Evolutionary conservation across 805 yeast species (phyloP).

Genomic region (Wickerhamiella slavikovae): DNA sequence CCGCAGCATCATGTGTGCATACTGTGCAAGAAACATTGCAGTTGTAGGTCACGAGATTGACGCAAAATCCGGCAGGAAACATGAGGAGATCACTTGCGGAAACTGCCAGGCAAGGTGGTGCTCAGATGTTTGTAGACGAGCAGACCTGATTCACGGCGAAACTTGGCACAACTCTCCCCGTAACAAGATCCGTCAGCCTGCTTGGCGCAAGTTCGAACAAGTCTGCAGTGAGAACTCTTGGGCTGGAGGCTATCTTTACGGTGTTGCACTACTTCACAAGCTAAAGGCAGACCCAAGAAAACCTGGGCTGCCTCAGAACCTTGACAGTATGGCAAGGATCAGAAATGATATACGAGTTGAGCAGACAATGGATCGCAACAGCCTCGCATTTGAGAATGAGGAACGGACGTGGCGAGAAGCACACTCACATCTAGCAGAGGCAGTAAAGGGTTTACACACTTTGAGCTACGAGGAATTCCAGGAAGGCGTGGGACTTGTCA

Average conservation of each 20-base stretch:
- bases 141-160: conserved; percentile 30
- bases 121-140: conserved; percentile 34
- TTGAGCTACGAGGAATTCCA: conserved; percentile 34
- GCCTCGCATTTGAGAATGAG: conserved; percentile 21
- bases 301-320: conserved; percentile 20
- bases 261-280: conserved; percentile 29
- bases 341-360: conserved; percentile 44
- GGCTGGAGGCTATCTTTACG: conserved; percentile 47
- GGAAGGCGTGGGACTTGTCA: conserved; percentile 46
- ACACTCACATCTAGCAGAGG: conserved; percentile 26
- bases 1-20: conserved; percentile 46
- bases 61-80: background rate
- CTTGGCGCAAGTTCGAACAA: conserved; percentile 36
- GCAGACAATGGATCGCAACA: conserved; percentile 23
- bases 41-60: conserved; percentile 7
- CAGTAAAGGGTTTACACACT: conserved; percentile 20
- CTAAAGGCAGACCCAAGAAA: conserved; percentile 6
- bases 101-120: conserved; percentile 64
- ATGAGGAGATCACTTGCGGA: conserved; percentile 29
- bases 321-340: conserved; percentile 45
- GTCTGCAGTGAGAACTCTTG: conserved; percentile 46
- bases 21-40: conserved; percentile 40
- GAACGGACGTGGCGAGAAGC: conserved; percentile 36
- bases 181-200: conserved; percentile 14
- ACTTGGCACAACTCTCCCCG: conserved; percentile 33